A percentile compares a stretch with the other conserved stretches of the same genome.
phyloP scores from a whole-genome alignment of 257 asterid species.

The Scutellaria minor region DNA sequence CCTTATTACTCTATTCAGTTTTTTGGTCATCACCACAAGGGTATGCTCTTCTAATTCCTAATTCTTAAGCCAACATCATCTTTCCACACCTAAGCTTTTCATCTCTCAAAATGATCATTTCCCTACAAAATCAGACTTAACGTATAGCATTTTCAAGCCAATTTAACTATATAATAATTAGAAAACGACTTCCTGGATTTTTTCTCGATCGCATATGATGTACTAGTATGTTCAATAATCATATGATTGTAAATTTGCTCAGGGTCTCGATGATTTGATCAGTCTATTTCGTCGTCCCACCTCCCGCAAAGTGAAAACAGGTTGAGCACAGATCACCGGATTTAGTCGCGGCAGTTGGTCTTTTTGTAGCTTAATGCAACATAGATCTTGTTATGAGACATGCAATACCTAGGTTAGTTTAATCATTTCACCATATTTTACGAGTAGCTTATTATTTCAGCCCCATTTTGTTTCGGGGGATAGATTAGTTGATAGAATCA shows the following conservation, averaged over 20 bases:
- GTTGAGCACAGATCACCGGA: slow-evolving; percentile 39
- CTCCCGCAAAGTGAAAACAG: slow-evolving; percentile 78
- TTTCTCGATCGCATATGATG: background rate
- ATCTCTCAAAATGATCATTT: too few relatives aligned
- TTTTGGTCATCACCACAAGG: slow-evolving; percentile 82
- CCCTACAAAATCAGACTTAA: background rate
- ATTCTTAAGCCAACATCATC: background rate
- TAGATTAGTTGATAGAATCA: slow-evolving; percentile 31
- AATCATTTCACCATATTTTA: slow-evolving; percentile 30
- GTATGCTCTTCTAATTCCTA: slow-evolving; percentile 46
- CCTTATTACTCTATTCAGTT: slow-evolving; percentile 77
- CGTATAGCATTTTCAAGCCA: background rate
- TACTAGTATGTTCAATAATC: background rate
- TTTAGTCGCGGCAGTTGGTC: slow-evolving; percentile 30
- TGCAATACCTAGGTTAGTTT: slow-evolving; percentile 23
- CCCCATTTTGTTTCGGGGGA: slow-evolving; percentile 26
- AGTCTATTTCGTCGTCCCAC: slow-evolving; percentile 91
- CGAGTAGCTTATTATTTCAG: slow-evolving; percentile 5
- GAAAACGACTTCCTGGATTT: background rate
- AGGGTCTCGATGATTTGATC: slow-evolving; percentile 96
- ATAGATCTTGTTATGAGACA: slow-evolving; percentile 24
- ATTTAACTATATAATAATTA: background rate
- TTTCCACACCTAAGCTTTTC: background rate
- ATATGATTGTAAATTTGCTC: slow-evolving; percentile 33
- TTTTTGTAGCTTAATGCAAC: slow-evolving; percentile 40